Percentiles rank a stretch among this genome's conserved stretches.
phyloP scores from a whole-genome alignment of 2,329 filamentous ascomycete genomes.

The Aureobasidium sp. region DNA sequence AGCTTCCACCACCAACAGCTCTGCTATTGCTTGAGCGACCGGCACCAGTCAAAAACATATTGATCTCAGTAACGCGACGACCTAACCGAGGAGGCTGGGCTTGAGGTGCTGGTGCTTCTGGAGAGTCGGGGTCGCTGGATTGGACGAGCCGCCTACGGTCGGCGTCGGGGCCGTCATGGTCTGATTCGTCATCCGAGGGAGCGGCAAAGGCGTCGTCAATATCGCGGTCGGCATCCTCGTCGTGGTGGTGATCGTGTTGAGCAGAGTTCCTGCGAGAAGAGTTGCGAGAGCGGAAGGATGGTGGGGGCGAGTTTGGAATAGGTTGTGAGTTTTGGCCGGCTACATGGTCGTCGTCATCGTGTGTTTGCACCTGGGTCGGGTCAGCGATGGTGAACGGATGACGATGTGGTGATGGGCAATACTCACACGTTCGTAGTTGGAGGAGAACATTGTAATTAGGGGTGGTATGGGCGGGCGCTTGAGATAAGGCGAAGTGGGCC shows the following conservation, averaged over 20 bases:
- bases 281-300: constrained; percentile 81
- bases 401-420: background rate
- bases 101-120: constrained; percentile 10
- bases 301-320: constrained; percentile 48
- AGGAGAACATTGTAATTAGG: constrained; percentile 31
- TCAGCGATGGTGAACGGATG: background rate
- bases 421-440: constrained; percentile 43
- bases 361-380: constrained; percentile 33
- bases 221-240: constrained; percentile 64
- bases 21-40: constrained; percentile 30
- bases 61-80: constrained; percentile 48
- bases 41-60: constrained; percentile 37
- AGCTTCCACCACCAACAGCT: constrained; percentile 60
- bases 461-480: background rate
- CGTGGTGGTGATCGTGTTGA: constrained; percentile 43
- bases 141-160: constrained; percentile 67
- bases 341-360: constrained; percentile 36
- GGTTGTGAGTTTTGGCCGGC: constrained; percentile 22
- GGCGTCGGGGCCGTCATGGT: constrained; percentile 61
- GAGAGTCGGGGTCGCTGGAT: background rate
- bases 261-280: constrained; percentile 58
- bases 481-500: constrained; percentile 1
- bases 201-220: constrained; percentile 85
- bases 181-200: constrained; percentile 56
- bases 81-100: constrained; percentile 30